phyloP scores from a whole-genome alignment of 305 asterid species.

The Fraxinus velutina region DNA sequence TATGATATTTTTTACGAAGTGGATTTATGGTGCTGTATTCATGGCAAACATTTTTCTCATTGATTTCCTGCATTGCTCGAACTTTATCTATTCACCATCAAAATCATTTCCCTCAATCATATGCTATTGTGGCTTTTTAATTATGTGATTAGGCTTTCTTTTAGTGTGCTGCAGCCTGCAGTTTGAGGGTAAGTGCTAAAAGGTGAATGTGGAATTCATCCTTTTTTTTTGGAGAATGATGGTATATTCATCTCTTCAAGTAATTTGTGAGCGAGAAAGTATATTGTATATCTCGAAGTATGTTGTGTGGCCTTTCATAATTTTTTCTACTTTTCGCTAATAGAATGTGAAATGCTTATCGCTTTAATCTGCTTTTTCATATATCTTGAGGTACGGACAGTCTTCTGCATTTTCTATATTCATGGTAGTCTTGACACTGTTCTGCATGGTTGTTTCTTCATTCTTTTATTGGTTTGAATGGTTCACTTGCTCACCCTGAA shows the following conservation, averaged over 20 bases:
- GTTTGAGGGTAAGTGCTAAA: not conserved
- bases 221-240: not conserved
- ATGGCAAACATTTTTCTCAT: not conserved
- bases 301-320: not conserved
- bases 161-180: not conserved
- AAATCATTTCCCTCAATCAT: not conserved
- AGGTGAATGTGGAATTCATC: not conserved
- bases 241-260: not conserved
- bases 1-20: not conserved
- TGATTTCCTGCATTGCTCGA: not conserved
- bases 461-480: not conserved
- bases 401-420: not conserved
- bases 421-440: not conserved
- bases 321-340: not conserved
- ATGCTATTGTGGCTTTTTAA: not conserved
- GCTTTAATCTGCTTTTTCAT: not conserved
- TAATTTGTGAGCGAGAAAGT: not conserved
- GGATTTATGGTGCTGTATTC: not conserved
- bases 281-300: not conserved
- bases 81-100: not conserved
- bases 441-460: not conserved
- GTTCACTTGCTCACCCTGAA: conserved; percentile 1
- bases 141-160: not conserved
- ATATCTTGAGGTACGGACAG: not conserved
- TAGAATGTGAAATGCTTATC: not conserved